These are phyloP conservation scores for Dioscorea dumetorum DNA, from an alignment of 106 monocot genomes.

Conservation along the genomic window DNA sequence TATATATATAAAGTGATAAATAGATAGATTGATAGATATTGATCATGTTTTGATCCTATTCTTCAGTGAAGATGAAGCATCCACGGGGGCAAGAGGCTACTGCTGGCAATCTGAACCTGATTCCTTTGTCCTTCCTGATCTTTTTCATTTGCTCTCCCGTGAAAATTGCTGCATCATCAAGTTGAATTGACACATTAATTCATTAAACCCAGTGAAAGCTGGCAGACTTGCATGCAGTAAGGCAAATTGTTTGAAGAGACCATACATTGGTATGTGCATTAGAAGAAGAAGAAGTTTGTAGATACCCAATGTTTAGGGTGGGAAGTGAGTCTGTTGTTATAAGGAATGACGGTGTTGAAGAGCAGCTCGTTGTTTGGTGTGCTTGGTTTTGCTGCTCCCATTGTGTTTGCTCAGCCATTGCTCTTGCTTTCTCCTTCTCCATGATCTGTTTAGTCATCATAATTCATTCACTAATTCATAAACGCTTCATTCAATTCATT, in stretches of 20 bases:
- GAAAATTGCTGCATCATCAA: background rate
- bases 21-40: too few species aligned
- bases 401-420: background rate
- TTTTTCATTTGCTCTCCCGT: background rate
- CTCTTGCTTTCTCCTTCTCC: constrained; percentile 4
- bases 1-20: too few species aligned
- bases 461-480: background rate
- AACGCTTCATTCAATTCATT: background rate
- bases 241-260: background rate
- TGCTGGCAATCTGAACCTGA: background rate
- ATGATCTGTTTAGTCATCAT: background rate
- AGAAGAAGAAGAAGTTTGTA: background rate
- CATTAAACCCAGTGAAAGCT: background rate
- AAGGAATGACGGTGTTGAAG: background rate
- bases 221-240: background rate
- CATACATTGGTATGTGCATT: background rate
- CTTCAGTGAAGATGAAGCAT: background rate
- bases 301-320: constrained; percentile 4
- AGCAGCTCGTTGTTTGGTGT: constrained; percentile 1
- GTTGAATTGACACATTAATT: background rate
- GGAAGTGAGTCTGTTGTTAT: background rate
- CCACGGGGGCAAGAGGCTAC: constrained; percentile 5
- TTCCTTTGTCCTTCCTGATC: background rate
- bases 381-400: constrained; percentile 3
- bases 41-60: too few species aligned